Evolutionary conservation across 2,329 filamentous ascomycete species (phyloP).

Genomic region (Fusarium nurragi): DNA sequence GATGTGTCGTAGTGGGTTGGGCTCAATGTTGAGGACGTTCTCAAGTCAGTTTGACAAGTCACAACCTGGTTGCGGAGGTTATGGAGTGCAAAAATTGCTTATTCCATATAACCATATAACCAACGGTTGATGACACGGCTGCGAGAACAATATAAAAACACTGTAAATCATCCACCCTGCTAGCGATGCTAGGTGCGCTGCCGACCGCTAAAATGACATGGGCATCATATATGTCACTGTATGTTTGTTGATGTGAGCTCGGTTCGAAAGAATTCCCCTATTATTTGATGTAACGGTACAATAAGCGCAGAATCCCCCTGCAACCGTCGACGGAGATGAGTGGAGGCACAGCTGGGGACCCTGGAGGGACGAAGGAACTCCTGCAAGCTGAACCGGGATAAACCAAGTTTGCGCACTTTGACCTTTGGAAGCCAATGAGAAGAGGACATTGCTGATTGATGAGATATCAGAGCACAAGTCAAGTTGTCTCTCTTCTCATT

Average conservation of each 20-base stretch:
- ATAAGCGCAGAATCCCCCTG: constrained; percentile 12
- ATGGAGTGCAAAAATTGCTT: constrained; percentile 8
- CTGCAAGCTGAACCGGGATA: constrained; percentile 23
- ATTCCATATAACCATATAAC: neutral
- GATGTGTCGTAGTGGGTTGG: constrained; percentile 1
- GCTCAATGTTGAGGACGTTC: constrained; percentile 14
- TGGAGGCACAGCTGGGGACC: constrained; percentile 23
- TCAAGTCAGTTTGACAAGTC: constrained; percentile 5
- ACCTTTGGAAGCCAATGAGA: constrained; percentile 11
- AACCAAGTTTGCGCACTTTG: constrained; percentile 13
- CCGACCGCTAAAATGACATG: neutral
- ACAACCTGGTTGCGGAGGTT: no score
- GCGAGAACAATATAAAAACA: neutral
- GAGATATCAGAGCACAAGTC: neutral
- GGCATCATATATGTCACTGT: constrained; percentile 1
- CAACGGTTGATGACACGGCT: neutral
- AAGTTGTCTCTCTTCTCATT: neutral
- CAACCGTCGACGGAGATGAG: constrained; percentile 34
- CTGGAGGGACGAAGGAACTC: constrained; percentile 18
- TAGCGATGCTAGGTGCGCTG: neutral
- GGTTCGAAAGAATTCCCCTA: constrained; percentile 9
- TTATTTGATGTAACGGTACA: constrained; percentile 6
- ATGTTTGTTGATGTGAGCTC: no score
- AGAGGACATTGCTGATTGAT: constrained; percentile 1
- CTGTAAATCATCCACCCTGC: neutral